phyloP scores from a whole-genome alignment of 768 basidiomycete genomes.

The Gelatoporia subvermispora region DNA sequence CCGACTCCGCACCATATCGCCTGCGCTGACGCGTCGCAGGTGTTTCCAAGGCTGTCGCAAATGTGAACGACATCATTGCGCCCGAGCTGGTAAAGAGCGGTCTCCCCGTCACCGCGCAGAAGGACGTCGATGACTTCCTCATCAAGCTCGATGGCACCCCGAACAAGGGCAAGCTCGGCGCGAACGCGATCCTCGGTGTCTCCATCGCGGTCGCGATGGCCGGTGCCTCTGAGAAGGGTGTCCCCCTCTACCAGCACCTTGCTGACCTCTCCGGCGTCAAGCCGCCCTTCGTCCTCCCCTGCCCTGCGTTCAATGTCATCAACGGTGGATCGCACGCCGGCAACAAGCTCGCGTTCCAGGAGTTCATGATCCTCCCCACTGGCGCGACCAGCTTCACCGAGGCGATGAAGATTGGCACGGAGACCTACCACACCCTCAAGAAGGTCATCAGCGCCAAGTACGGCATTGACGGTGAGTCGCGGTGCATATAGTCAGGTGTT shows the following conservation, averaged over 20 bases:
- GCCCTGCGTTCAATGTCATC: slow-evolving; percentile 97
- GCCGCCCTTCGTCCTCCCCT: slow-evolving; percentile 87
- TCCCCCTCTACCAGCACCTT: slow-evolving; percentile 95
- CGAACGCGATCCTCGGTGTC: slow-evolving; percentile 98
- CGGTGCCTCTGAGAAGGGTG: slow-evolving; percentile 89
- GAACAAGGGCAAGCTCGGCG: slow-evolving; percentile 99
- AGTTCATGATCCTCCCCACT: slow-evolving; percentile 98
- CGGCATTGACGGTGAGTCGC: slow-evolving; percentile 85
- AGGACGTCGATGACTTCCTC: slow-evolving; percentile 95
- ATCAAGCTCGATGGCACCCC: slow-evolving; percentile 96
- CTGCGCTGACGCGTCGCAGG: slow-evolving; percentile 40
- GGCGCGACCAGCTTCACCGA: slow-evolving; percentile 90
- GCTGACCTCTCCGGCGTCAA: slow-evolving; percentile 95
- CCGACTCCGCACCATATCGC: neutral
- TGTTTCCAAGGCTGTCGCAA: slow-evolving; percentile 88
- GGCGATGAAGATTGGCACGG: slow-evolving; percentile 97
- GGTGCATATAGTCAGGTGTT: slow-evolving; percentile 3
- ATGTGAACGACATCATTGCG: slow-evolving; percentile 90
- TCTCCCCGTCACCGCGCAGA: slow-evolving; percentile 83
- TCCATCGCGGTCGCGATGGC: slow-evolving; percentile 94
- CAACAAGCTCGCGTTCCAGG: slow-evolving; percentile 99
- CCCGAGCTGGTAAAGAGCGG: slow-evolving; percentile 82
- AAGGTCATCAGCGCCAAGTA: slow-evolving; percentile 99
- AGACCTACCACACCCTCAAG: slow-evolving; percentile 97
- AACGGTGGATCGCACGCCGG: slow-evolving; percentile 99